A percentile compares a stretch with the other conserved stretches of the same genome.
phyloP scores from a whole-genome alignment of 768 basidiomycete species.

The Trametes sanguinea region DNA sequence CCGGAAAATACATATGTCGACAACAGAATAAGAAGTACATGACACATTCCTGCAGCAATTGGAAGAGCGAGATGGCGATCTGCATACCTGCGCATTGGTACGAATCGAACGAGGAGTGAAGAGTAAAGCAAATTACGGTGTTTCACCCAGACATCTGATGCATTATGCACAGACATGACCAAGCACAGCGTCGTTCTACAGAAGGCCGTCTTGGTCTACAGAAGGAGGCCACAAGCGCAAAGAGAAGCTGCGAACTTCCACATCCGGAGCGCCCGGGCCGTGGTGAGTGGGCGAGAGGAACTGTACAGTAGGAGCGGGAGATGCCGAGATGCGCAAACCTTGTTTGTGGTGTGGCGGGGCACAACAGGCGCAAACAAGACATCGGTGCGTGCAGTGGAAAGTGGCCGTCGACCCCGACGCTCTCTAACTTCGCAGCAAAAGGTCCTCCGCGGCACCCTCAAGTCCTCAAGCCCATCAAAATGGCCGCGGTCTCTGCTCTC shows the following conservation, averaged over 20 bases:
- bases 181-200: not conserved
- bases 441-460: constrained; percentile 26
- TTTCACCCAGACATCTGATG: not conserved
- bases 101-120: no score
- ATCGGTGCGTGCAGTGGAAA: constrained; percentile 21
- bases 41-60: no score
- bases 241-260: no score
- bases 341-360: constrained; percentile 35
- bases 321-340: constrained; percentile 27
- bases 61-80: no score
- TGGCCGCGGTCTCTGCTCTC: constrained; percentile 70
- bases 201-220: not conserved
- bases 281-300: not conserved
- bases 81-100: no score
- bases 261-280: constrained; percentile 7
- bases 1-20: not conserved
- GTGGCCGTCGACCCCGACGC: constrained; percentile 25
- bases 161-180: not conserved
- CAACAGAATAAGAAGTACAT: no score
- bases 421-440: constrained; percentile 24
- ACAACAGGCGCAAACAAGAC: constrained; percentile 50
- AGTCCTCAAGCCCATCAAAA: constrained; percentile 34
- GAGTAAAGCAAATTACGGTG: no score
- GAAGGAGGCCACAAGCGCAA: no score
- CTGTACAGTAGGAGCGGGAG: constrained; percentile 28